Base-by-base conservation (phyloP, 2,329 filamentous ascomycete genomes). In the Arthrocladium fulminans region DNA sequence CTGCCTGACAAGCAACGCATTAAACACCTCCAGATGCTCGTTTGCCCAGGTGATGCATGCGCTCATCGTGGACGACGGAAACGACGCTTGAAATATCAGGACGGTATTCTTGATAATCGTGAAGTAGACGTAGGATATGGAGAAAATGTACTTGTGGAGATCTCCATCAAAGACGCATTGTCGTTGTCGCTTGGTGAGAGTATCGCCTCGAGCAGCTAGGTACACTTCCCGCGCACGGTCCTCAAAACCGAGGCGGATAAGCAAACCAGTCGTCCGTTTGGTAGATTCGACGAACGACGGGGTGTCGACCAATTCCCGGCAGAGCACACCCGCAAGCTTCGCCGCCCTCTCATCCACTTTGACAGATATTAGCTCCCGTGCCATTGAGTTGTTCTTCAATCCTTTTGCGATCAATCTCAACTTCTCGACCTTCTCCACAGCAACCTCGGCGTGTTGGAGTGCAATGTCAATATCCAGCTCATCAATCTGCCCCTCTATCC, bases 41-140 rank as follows among this genome's bases (percentile, higher is more conserved):
- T 96, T 97, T n/a, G 88, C 89, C 92, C 92, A 98, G 63, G 90
- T 94, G 59, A 98, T 90, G 59, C 88, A 94, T 0, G 89, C 88
- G 60, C 88, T 94, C 77, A 92, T 94, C 72, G 92, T 87, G 12
- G 81, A 74, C 22, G 86, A 77, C 9, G 88, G 83, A 63, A 97
- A 97, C 64, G 88, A 94, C 46, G 69, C 67, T 62, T 94, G 88
- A 67, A 92, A 96, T 61, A 86, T 89, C 60, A 79, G 78, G 51
- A 97, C 85, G 0, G 92, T 97, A 67, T 97, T 96, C 58, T 87
- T 83, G 63, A 98, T 90, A 55, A 95, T 77, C 47, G 83, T 88
- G 68, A 98, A 98, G 67, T 95, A 96, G 49, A 95, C 88, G 66
- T 88, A 96, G 1, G 90, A 92, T 40, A 97, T 75, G 63, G 95